These are phyloP conservation scores for Aspergillus pseudoglaucus DNA, from an alignment of 2,329 filamentous ascomycete genomes.

Conservation along the genomic window DNA sequence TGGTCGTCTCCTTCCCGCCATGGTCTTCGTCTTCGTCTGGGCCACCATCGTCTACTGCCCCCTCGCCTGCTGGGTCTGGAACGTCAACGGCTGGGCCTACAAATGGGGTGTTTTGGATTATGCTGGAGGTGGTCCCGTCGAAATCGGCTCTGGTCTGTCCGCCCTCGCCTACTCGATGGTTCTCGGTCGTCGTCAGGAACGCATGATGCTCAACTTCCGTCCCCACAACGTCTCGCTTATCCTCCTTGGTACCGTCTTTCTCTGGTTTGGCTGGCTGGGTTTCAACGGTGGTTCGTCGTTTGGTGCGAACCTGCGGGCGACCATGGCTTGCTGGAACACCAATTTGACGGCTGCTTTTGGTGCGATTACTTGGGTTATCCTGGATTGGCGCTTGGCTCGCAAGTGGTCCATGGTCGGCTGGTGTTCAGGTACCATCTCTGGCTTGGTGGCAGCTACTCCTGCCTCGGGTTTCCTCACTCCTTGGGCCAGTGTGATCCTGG, in stretches of 20 bases:
- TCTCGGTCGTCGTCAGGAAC: constrained; percentile 91
- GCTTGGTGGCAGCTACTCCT: constrained; percentile 80
- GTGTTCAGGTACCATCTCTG: constrained; percentile 83
- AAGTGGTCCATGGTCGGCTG: constrained; percentile 95
- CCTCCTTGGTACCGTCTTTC: constrained; percentile 86
- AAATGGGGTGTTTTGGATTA: constrained; percentile 92
- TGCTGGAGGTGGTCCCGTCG: constrained; percentile 91
- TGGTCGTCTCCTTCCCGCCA: constrained; percentile 81
- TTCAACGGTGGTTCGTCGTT: constrained; percentile 98
- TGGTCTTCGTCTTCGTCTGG: constrained; percentile 97
- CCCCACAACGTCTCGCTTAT: constrained; percentile 98
- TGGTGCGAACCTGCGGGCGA: constrained; percentile 85
- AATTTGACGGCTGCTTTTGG: constrained; percentile 90
- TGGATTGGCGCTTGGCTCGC: constrained; percentile 87
- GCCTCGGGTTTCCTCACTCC: constrained; percentile 71
- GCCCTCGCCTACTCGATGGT: constrained; percentile 94
- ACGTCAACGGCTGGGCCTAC: constrained; percentile 85
- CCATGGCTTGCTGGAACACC: constrained; percentile 97
- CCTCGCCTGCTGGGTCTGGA: constrained; percentile 95
- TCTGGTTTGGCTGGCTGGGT: constrained; percentile 98
- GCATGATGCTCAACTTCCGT: constrained; percentile 99
- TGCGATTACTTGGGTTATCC: constrained; percentile 86
- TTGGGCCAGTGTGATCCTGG: constrained; percentile 57
- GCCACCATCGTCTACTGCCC: constrained; percentile 97
- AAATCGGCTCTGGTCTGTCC: constrained; percentile 89